phyloP scores from a whole-genome alignment of 768 basidiomycete genomes.

The Panaeolus papilionaceus region DNA sequence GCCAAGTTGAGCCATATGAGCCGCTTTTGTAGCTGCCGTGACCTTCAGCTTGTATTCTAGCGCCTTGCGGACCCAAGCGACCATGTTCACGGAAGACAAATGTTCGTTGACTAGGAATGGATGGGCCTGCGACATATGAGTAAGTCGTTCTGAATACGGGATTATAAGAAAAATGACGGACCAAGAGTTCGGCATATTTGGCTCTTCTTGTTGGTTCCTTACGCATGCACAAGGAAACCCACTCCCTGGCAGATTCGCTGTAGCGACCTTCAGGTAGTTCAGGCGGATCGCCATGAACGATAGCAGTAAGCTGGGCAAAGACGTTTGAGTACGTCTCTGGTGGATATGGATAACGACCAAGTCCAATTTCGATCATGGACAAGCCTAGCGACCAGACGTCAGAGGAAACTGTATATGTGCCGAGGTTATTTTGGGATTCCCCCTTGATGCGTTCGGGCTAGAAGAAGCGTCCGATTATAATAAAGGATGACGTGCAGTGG shows the following conservation, averaged over 20 bases:
- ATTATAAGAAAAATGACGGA: constrained; percentile 35
- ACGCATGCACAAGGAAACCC: constrained; percentile 79
- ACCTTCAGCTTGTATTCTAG: constrained; percentile 32
- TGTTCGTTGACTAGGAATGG: constrained; percentile 75
- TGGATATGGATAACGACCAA: constrained; percentile 94
- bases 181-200: constrained; percentile 84
- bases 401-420: constrained; percentile 94
- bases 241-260: constrained; percentile 76
- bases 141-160: constrained; percentile 6
- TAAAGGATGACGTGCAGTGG: constrained; percentile 2
- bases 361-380: constrained; percentile 90
- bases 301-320: constrained; percentile 94
- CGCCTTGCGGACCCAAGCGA: constrained; percentile 75
- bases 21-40: constrained; percentile 5
- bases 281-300: constrained; percentile 94
- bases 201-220: constrained; percentile 84
- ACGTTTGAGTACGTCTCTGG: constrained; percentile 98
- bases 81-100: constrained; percentile 79
- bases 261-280: constrained; percentile 77
- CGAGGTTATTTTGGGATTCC: constrained; percentile 84
- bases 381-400: constrained; percentile 98
- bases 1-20: constrained; percentile 8
- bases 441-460: constrained; percentile 97
- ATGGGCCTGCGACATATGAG: constrained; percentile 57
- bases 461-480: constrained; percentile 13